phyloP scores from a whole-genome alignment of 495 filamentous ascomycete species.

The Trichocladium antarcticum region DNA sequence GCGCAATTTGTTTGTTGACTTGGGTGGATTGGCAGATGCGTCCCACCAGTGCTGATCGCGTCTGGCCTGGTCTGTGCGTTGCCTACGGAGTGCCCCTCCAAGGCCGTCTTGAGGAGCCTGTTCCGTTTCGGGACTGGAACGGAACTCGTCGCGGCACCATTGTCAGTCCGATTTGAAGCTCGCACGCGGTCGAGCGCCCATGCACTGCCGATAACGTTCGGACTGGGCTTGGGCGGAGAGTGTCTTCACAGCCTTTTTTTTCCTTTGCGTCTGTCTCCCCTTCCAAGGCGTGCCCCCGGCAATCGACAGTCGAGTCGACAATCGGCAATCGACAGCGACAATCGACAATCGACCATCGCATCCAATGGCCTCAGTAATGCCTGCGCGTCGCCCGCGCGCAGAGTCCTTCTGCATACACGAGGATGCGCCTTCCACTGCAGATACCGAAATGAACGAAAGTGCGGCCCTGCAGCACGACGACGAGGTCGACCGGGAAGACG shows the following conservation, averaged over 20 bases:
- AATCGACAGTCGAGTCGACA: no score
- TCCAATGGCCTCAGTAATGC: slow-evolving; percentile 18
- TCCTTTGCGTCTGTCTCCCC: not conserved
- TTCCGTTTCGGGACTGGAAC: not conserved
- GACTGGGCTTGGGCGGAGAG: not conserved
- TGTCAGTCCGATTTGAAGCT: no score
- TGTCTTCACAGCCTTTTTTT: not conserved
- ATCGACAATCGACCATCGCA: no score
- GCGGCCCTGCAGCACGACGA: slow-evolving; percentile 19
- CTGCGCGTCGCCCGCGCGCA: slow-evolving; percentile 14
- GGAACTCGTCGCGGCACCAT: no score
- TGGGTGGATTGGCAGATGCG: slow-evolving; percentile 7
- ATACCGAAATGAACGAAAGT: slow-evolving; percentile 27
- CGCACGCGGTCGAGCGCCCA: no score
- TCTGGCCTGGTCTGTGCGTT: slow-evolving; percentile 12
- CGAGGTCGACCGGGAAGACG: slow-evolving; percentile 11
- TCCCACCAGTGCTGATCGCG: slow-evolving; percentile 13
- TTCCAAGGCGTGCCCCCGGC: no score
- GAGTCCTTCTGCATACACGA: slow-evolving; percentile 35
- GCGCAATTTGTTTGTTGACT: slow-evolving; percentile 34
- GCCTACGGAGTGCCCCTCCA: slow-evolving; percentile 19
- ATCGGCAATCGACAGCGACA: no score
- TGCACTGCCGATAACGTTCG: slow-evolving; percentile 9
- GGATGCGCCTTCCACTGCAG: slow-evolving; percentile 27
- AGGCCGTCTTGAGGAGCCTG: not conserved